Conservation (phyloP, 257 asterid species). For the Rubia yunnanensis region DNA sequence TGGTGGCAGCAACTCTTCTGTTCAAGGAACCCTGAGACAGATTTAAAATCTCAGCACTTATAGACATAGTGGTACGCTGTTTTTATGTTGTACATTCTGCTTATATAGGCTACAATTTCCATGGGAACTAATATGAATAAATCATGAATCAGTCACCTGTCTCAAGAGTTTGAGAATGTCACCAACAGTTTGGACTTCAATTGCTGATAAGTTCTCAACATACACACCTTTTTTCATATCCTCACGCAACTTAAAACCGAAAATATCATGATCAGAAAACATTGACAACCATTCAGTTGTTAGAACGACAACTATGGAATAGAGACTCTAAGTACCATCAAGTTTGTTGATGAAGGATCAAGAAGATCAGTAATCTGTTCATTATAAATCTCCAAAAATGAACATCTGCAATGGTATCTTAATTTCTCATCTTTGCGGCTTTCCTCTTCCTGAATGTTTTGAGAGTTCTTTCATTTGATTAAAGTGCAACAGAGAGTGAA, state of each 20-base stretch:
- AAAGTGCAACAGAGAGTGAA: slow-evolving; percentile 9
- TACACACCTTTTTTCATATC: slow-evolving; percentile 83
- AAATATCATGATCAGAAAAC: slow-evolving; percentile 16
- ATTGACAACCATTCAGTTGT: slow-evolving; percentile 3
- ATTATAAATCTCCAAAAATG: slow-evolving; percentile 88
- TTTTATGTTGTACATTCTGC: background rate
- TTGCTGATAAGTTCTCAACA: slow-evolving; percentile 89
- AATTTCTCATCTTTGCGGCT: slow-evolving; percentile 72
- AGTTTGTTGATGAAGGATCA: slow-evolving; percentile 90
- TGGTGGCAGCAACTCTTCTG: slow-evolving; percentile 90
- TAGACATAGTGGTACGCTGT: slow-evolving; percentile 4
- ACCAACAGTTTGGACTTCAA: slow-evolving; percentile 80
- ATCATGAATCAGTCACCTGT: slow-evolving; percentile 42
- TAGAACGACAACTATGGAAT: slow-evolving; percentile 3
- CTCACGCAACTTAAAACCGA: slow-evolving; percentile 60
- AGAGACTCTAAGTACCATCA: slow-evolving; percentile 50
- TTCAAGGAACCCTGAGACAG: slow-evolving; percentile 70
- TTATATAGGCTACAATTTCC: background rate
- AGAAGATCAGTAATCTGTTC: slow-evolving; percentile 95
- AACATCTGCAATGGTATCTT: slow-evolving; percentile 79
- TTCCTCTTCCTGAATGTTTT: slow-evolving; percentile 72
- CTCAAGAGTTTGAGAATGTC: slow-evolving; percentile 83
- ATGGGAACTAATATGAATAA: background rate
- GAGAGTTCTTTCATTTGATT: slow-evolving; percentile 4
- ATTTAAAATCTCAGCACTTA: slow-evolving; percentile 12